Conservation (phyloP, 345 rosid genomes). For the Citrus maxima region DNA sequence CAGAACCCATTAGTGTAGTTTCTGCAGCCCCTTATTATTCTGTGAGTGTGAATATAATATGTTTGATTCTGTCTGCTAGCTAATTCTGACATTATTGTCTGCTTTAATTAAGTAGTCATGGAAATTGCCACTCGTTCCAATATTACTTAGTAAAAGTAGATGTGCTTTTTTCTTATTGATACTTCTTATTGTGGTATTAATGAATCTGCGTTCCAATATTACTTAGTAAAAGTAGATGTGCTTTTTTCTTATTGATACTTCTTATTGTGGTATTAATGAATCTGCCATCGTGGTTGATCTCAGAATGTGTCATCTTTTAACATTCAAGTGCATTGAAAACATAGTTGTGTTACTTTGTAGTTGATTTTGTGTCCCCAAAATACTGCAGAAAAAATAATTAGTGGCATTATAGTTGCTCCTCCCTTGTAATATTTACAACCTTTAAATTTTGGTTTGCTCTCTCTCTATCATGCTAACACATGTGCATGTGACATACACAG, state of each 20-base stretch:
- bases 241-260: background rate
- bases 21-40: conserved; percentile 82
- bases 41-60: conserved; percentile 38
- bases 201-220: background rate
- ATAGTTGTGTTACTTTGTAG: background rate
- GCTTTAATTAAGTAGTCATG: background rate
- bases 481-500: background rate
- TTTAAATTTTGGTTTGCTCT: background rate
- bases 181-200: background rate
- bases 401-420: background rate
- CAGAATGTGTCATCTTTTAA: background rate
- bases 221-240: background rate
- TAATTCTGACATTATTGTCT: background rate
- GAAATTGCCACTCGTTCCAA: background rate
- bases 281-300: background rate
- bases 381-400: background rate
- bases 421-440: background rate
- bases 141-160: background rate
- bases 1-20: conserved; percentile 66
- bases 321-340: background rate
- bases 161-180: background rate
- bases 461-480: background rate
- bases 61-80: background rate
- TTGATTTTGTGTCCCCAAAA: background rate
- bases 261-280: background rate